Percentiles rank a stretch among this genome's conserved stretches.
phyloP scores from a whole-genome alignment of 495 filamentous ascomycete species.

The Podospora australis region DNA sequence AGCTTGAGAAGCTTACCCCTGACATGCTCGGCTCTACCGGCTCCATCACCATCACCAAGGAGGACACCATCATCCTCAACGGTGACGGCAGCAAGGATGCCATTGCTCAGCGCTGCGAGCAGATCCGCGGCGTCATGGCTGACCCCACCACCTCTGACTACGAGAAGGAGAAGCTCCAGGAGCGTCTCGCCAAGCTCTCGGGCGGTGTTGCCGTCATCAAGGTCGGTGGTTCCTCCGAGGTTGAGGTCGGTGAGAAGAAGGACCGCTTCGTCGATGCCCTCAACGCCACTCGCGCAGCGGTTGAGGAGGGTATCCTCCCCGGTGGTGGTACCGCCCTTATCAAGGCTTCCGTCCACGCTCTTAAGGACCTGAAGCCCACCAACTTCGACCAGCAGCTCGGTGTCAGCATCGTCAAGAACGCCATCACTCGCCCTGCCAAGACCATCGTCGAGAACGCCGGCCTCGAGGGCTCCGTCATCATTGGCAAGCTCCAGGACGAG shows the following conservation, averaged over 20 bases:
- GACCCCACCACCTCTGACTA: conserved; percentile 94
- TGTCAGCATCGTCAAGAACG: conserved; percentile 93
- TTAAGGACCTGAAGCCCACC: conserved; percentile 70
- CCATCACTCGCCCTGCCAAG: conserved; percentile 88
- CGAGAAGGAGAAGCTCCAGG: conserved; percentile 99
- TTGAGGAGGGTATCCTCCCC: conserved; percentile 97
- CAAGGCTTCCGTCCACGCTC: conserved; percentile 88
- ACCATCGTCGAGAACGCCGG: conserved; percentile 98
- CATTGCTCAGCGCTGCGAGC: conserved; percentile 93
- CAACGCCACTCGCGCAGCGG: conserved; percentile 95
- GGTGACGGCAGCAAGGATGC: conserved; percentile 93
- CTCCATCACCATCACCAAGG: conserved; percentile 99
- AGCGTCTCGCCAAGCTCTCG: conserved; percentile 98
- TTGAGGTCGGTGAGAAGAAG: conserved; percentile 99
- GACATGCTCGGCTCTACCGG: conserved; percentile 97
- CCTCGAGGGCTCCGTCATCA: conserved; percentile 88
- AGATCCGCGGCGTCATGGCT: conserved; percentile 94
- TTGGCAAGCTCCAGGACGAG: conserved; percentile 97
- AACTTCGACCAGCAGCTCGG: conserved; percentile 99
- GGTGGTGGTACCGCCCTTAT: conserved; percentile 97
- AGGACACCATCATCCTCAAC: conserved; percentile 98
- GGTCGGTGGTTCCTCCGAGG: conserved; percentile 94
- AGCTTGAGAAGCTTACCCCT: conserved; percentile 92
- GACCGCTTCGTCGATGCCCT: conserved; percentile 97
- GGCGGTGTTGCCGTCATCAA: conserved; percentile 99